Base-by-base conservation (phyloP, 1,139 yeast species). In the Kodamaea derodonti region DNA sequence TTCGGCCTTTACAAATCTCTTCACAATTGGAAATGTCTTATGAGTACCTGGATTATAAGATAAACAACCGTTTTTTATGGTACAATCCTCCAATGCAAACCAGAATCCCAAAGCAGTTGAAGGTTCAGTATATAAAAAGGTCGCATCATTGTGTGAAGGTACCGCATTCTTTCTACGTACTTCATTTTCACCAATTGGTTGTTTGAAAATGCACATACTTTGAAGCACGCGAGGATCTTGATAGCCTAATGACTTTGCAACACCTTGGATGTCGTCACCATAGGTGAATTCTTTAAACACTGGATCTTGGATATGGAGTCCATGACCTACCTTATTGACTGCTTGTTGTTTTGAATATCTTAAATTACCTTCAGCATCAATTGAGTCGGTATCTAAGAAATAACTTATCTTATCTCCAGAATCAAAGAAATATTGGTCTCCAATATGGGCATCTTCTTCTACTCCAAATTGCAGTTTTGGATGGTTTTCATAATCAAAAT, bases 1-100 rank as follows among this genome's bases (percentile, higher is more conserved):
- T 4, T 61, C 60, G 22, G 70, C 60, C 40, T 82, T 73, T 3
- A 80, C 84, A 62, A 84, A 81, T 41, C 94, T 62, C 48, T 78
- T 78, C n/a, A 69, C 62, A 4, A 84, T 68, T 0, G 80, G 78
- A 25, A 68, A 64, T 3, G 59, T 62, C 49, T 72, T 73, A 51
- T 84, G 95, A 2, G 87, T 74, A 0, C 92, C 92, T 0, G 94
- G 90, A n/a, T 75, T 67, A 50, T 72, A 83, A 40, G 78, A 74
- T 20, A 84, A 61, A 40, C 94, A 84, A 1, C 95, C 95, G 52
- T 84, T 84, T 6, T 61, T 62, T 5, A 54, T 43, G 2, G 82
- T 79, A 51, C 94, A 84, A 48, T 83, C 85, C 46, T 84, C 88
- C 43, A 84, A 60, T 1, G 95, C 92, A 49, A 79, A 78, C 95